Evolutionary conservation across 805 yeast genomes (phyloP).

Genomic region (Brettanomyces nanus): DNA sequence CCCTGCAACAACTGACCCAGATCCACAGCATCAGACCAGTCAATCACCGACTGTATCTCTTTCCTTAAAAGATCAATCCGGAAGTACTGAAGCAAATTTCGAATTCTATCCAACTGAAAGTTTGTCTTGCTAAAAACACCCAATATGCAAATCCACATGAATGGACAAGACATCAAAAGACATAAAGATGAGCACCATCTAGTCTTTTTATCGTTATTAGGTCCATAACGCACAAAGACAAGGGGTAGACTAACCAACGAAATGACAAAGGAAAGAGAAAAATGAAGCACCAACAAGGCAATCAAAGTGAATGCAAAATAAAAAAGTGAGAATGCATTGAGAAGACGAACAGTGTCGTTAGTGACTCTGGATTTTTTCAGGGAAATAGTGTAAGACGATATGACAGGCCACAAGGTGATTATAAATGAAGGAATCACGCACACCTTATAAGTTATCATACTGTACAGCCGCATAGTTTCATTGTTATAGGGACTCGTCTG

Average conservation of each 20-base stretch:
- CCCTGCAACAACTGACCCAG: constrained; percentile 18
- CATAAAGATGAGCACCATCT: constrained; percentile 12
- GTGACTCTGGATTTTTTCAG: constrained; percentile 3
- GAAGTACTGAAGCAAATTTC: constrained; percentile 26
- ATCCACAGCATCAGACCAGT: constrained; percentile 10
- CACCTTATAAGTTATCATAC: constrained; percentile 5
- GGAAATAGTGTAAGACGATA: not conserved
- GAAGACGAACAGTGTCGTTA: constrained; percentile 17
- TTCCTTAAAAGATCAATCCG: constrained; percentile 9
- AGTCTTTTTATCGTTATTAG: constrained; percentile 1
- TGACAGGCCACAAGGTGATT: constrained; percentile 5
- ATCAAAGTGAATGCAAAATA: constrained; percentile 62
- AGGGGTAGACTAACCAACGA: constrained; percentile 73
- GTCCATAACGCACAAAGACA: constrained; percentile 44
- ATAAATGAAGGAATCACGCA: constrained; percentile 13
- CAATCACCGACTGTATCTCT: constrained; percentile 12
- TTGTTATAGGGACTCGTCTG: not conserved
- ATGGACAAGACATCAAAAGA: constrained; percentile 28
- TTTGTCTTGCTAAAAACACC: constrained; percentile 18
- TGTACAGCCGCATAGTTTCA: not conserved
- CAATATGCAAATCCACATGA: constrained; percentile 18
- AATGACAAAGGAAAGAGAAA: constrained; percentile 66
- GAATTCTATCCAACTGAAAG: constrained; percentile 21
- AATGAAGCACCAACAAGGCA: constrained; percentile 73
- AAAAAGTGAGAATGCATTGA: constrained; percentile 32